These are phyloP conservation scores for Fraxinus sp. DNA, from an alignment of 305 asterid species.

Conservation along the genomic window DNA sequence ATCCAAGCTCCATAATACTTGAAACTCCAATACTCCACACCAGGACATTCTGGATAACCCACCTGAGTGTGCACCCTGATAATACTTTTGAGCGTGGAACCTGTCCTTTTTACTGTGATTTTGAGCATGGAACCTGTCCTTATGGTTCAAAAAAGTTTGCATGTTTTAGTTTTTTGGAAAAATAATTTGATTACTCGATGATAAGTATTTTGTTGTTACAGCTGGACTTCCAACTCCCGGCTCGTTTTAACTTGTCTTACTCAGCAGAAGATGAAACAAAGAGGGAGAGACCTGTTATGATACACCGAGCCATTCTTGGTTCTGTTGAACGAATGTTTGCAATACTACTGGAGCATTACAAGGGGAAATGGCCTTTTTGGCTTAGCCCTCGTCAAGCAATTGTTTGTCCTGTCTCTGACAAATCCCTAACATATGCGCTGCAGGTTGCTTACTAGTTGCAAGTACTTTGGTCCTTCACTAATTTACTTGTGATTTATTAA, in stretches of 20 bases:
- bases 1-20: background rate
- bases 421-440: constrained; percentile 65
- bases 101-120: background rate
- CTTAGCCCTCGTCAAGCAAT: constrained; percentile 91
- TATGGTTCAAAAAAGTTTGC: background rate
- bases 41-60: background rate
- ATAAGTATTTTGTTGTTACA: constrained; percentile 41
- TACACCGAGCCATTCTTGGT: constrained; percentile 90
- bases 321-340: constrained; percentile 94
- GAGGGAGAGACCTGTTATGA: constrained; percentile 97
- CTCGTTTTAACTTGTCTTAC: constrained; percentile 83
- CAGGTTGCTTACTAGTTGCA: constrained; percentile 43
- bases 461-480: constrained; percentile 10
- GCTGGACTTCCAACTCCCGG: constrained; percentile 98
- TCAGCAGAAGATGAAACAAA: constrained; percentile 95
- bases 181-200: constrained; percentile 8
- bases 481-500: background rate
- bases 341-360: constrained; percentile 79
- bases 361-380: constrained; percentile 98
- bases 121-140: constrained; percentile 8
- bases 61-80: background rate
- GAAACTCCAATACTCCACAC: background rate
- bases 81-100: background rate
- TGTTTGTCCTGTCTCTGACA: constrained; percentile 89
- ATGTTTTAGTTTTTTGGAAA: constrained; percentile 12